Evolutionary conservation across 78 protist species (phyloP), one percentile per base, ranked within the genome.

Genomic region (Emiliania huxleyi): DNA sequence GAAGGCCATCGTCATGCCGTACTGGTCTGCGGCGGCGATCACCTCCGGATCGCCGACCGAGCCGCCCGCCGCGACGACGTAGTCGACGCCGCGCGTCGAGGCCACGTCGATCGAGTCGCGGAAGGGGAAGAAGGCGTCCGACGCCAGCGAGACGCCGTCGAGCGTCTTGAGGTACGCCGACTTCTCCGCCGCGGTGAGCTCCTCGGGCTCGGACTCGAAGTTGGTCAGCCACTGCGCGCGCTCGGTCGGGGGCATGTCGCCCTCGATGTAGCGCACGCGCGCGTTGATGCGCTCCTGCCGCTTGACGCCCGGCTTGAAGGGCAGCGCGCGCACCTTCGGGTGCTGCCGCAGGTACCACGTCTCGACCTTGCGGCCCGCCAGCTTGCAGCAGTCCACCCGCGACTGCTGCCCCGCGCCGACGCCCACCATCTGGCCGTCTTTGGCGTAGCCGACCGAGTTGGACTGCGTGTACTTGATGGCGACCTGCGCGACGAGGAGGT

Each of bases 41-140:
- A 95, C 96, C 40, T 45, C 81, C 62, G 15, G 81, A 69, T 96
- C 97, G 26, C 43, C 73, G 45, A 90, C 94, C 11, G 94, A 87
- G 38, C 97, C 97, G 4, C 95, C 92, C 0, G 97, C 96, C 38
- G 79, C 46, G 43, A 90, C 87, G 37, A 77, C 33, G 87, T 77
- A 77, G 2, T 19, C 1, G 37, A 77, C 87, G 87, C 87, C 87
- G 1, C 45, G 45, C 6, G 25, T 4, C 18, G 87, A 38, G 49
- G 87, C 87, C 43, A 77, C 87, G 94, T 91, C 94, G 83, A 91
- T 77, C 79, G 81, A 93, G 95, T 96, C 97, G 45, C 96, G 95
- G 96, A 96, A 96, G 69, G 97, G 97, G 93, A 96, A 96, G 95
- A 96, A 96, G 18, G 97, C 97, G 87, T 96, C 97, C 25, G 95